Percentiles rank a stretch among this genome's conserved stretches.
These are phyloP conservation scores for Yamadazyma blattariae DNA, from an alignment of 1,139 yeast species.

Conservation along the genomic window DNA sequence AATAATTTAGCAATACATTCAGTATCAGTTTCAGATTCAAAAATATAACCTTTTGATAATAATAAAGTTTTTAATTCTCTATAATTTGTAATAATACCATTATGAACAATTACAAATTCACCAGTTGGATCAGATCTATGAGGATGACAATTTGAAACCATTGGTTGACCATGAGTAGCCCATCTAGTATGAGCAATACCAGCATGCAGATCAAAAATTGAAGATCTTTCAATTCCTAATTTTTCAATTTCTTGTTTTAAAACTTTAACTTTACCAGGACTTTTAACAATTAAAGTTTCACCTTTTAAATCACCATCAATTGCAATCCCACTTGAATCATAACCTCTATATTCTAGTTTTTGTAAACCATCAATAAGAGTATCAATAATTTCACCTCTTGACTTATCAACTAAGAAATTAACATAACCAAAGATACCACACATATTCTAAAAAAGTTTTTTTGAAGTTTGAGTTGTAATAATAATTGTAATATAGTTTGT, in stretches of 20 bases:
- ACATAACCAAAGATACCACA: slow-evolving; percentile 98
- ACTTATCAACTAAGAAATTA: slow-evolving; percentile 87
- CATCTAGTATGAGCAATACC: slow-evolving; percentile 99
- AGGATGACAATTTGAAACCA: slow-evolving; percentile 87
- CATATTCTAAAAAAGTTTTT: slow-evolving; percentile 7
- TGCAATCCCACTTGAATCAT: slow-evolving; percentile 96
- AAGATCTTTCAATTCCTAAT: slow-evolving; percentile 54
- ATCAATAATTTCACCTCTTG: slow-evolving; percentile 89
- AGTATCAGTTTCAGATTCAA: slow-evolving; percentile 95
- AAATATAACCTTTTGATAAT: slow-evolving; percentile 71
- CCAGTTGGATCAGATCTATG: slow-evolving; percentile 81
- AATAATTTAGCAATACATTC: slow-evolving; percentile 96
- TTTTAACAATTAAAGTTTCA: slow-evolving; percentile 58
- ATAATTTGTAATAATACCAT: slow-evolving; percentile 96
- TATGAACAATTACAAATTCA: slow-evolving; percentile 92
- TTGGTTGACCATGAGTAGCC: slow-evolving; percentile 99
- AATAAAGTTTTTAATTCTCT: slow-evolving; percentile 85
- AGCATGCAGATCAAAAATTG: slow-evolving; percentile 77
- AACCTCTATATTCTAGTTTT: slow-evolving; percentile 95
- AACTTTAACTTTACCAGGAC: slow-evolving; percentile 87
- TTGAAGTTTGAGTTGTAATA: too few relatives aligned
- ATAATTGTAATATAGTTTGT: too few relatives aligned
- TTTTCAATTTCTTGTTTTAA: slow-evolving; percentile 67
- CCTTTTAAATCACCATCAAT: slow-evolving; percentile 79
- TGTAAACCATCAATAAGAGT: slow-evolving; percentile 88